Evolutionary conservation across 805 yeast species (phyloP), one percentile per base, ranked within the genome.

Genomic region (Wickerhamomyces queroliae): DNA sequence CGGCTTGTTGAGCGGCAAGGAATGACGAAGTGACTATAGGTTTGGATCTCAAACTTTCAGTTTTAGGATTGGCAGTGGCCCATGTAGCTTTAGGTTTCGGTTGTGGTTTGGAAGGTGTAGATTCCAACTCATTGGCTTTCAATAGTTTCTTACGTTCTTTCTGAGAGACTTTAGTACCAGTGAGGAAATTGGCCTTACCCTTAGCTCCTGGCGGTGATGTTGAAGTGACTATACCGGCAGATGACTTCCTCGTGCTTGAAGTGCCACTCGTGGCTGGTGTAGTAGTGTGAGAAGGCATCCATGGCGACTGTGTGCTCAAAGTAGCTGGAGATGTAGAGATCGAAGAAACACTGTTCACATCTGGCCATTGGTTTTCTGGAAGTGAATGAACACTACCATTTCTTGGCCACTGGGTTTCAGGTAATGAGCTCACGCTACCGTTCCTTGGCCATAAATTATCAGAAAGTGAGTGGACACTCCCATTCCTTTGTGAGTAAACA

Each of bases 101-200:
- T 18, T 42, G 33, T 39, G 16, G 16, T 18, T 26, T 11, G 12
- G 38, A 28, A 37, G 31, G 8, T 17, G 37, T 25, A 12, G 23
- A 32, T 11, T 33, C 41, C 20, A 43, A 34, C 4, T 46, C 46
- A 24, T 42, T 43, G 26, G 49, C 53, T 38, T 60, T 61, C 48
- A 66, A 64, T 46, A 66, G 47, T 42, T 63, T 68, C 52, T 72
- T 75, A 30, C 85, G 57, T 46, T 78, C 84, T 49, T 76, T 76
- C 46, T 81, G 86, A 1, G 86, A 78, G 13, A 52, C 13, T 25
- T 48, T 53, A 2, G 43, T 3, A 11, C 17, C 17, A 27, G 25
- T 27, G n/a, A 48, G 40, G 10, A 20, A 50, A 40, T 32, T 30
- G 4, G 5, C 2, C 33, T 30, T 28, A 17, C 21, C 17, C 10